Evolutionary conservation across 83 land plant genomes (phyloP).

Genomic region (Larix sibirica): DNA sequence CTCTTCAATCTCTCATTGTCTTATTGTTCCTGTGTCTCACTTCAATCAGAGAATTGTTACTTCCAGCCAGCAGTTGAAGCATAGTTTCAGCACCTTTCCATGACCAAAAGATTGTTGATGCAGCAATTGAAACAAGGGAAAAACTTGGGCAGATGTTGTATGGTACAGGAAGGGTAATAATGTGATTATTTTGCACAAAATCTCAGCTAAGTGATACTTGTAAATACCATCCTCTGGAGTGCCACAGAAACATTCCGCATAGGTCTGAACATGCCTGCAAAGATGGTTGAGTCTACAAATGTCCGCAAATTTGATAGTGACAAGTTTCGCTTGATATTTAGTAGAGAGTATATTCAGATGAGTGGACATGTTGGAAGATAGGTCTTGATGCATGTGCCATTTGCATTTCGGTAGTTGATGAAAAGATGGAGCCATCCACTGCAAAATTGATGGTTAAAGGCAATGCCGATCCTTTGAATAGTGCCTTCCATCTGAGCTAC

Average conservation of each 20-base stretch:
- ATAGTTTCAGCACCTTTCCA: no score
- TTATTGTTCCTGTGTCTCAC: no score
- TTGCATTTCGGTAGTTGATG: constrained; percentile 96
- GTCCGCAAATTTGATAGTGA: constrained; percentile 98
- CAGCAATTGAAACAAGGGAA: no score
- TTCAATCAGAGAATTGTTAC: no score
- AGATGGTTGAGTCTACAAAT: constrained; percentile 93
- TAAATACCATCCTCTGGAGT: no score
- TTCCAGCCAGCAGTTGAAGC: no score
- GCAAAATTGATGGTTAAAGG: constrained; percentile 98
- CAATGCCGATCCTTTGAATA: constrained; percentile 91
- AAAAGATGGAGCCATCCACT: constrained; percentile 94
- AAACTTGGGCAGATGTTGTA: no score
- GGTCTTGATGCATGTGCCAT: constrained; percentile 95
- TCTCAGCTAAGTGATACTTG: no score
- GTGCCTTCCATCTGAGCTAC: constrained; percentile 99
- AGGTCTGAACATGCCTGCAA: constrained; percentile 99
- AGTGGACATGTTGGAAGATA: constrained; percentile 99
- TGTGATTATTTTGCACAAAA: no score
- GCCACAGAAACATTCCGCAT: constrained; percentile 96
- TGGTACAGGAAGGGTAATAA: no score
- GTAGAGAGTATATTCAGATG: constrained; percentile 99
- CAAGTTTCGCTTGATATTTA: constrained; percentile 91
- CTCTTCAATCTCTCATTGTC: no score
- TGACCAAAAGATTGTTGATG: no score